A percentile compares a stretch with the other conserved stretches of the same genome.
Evolutionary conservation across 139 green algal genomes (phyloP).

Genomic region (Chlorella sorokiniana): DNA sequence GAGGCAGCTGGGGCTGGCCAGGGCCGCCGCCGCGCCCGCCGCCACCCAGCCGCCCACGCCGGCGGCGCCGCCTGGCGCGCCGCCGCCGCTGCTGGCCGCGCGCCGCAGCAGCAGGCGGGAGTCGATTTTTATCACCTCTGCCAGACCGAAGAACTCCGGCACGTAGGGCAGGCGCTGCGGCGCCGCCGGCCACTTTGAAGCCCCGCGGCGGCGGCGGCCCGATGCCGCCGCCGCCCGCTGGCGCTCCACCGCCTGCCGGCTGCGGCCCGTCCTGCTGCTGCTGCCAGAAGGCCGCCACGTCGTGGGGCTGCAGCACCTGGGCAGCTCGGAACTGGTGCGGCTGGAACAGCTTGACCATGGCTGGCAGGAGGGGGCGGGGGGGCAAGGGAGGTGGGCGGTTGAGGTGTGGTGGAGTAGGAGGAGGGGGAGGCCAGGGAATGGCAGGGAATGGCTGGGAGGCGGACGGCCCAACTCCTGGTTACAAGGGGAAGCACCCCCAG

Average conservation of each 20-base stretch:
- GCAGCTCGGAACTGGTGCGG: slow-evolving; percentile 7
- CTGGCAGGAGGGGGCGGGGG: neutral
- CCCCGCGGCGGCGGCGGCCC: neutral
- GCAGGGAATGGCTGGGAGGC: too few relatives aligned
- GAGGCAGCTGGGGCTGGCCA: slow-evolving; percentile 6
- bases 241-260: neutral
- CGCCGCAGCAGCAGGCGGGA: slow-evolving; percentile 16
- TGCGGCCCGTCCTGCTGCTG: neutral
- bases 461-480: too few relatives aligned
- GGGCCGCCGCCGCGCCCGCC: neutral
- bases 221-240: neutral
- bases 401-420: too few relatives aligned
- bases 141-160: slow-evolving; percentile 1
- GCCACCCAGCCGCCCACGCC: neutral
- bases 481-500: too few relatives aligned
- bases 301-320: neutral
- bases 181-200: neutral
- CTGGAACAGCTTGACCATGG: slow-evolving; percentile 11
- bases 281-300: neutral
- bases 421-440: too few relatives aligned
- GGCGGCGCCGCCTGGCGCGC: neutral
- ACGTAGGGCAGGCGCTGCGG: neutral
- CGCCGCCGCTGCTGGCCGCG: neutral
- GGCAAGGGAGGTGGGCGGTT: neutral
- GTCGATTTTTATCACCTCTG: neutral